Evolutionary conservation across 345 rosid genomes (phyloP).

Genomic region (Microcos paniculata): DNA sequence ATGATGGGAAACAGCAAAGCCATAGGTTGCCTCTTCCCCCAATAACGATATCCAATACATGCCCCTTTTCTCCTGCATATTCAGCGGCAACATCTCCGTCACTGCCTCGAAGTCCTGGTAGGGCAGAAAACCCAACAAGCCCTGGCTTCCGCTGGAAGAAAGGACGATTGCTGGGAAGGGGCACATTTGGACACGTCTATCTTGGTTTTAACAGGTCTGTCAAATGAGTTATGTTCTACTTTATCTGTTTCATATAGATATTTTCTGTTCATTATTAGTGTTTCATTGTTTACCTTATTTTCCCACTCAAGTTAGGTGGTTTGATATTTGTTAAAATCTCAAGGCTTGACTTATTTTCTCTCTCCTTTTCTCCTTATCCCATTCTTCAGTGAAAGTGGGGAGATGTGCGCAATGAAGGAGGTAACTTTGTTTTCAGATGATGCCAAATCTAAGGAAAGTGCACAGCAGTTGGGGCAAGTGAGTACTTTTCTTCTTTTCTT

Average conservation of each 20-base stretch:
- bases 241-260: not conserved
- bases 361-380: constrained; percentile 21
- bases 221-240: not conserved
- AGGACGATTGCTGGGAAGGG: constrained; percentile 63
- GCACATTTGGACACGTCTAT: constrained; percentile 69
- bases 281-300: not conserved
- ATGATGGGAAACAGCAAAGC: constrained; percentile 83
- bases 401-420: constrained; percentile 92
- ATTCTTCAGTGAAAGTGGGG: constrained; percentile 66
- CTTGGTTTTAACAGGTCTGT: constrained; percentile 69
- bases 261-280: not conserved
- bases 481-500: constrained; percentile 12
- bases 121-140: constrained; percentile 72
- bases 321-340: not conserved
- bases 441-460: constrained; percentile 75
- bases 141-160: constrained; percentile 69
- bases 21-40: constrained; percentile 96
- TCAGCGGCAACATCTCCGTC: constrained; percentile 95
- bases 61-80: constrained; percentile 82
- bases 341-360: not conserved
- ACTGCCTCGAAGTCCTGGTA: constrained; percentile 90
- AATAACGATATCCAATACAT: constrained; percentile 56
- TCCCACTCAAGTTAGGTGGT: not conserved
- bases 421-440: constrained; percentile 79
- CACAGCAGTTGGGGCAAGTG: constrained; percentile 71